phyloP scores from a whole-genome alignment of 305 asterid genomes.

The Fraxinus latifolia region DNA sequence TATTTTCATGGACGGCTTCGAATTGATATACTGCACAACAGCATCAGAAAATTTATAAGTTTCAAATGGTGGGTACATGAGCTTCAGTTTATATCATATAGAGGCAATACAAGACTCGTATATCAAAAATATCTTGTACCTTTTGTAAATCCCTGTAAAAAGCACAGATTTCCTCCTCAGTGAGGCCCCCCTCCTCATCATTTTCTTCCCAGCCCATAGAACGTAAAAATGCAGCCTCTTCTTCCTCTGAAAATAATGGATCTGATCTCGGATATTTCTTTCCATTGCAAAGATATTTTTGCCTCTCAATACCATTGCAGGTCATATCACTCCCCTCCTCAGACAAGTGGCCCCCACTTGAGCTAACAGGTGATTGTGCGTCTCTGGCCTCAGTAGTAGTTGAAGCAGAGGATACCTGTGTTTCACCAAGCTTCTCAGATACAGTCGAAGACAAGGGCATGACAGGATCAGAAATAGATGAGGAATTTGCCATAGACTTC shows the following conservation, averaged over 20 bases:
- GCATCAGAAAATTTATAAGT: background rate
- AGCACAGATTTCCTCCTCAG: constrained; percentile 86
- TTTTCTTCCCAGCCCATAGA: constrained; percentile 97
- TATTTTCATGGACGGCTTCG: constrained; percentile 50
- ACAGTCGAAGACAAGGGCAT: constrained; percentile 18
- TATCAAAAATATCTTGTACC: constrained; percentile 36
- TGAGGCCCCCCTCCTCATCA: constrained; percentile 74
- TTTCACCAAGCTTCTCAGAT: constrained; percentile 41
- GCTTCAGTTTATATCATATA: background rate
- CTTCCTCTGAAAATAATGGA: constrained; percentile 66
- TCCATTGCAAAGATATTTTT: constrained; percentile 37
- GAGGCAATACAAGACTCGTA: background rate
- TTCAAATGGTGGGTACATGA: background rate
- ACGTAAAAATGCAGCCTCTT: constrained; percentile 84
- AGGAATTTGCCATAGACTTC: constrained; percentile 54
- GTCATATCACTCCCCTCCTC: constrained; percentile 32
- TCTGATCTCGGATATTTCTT: constrained; percentile 35
- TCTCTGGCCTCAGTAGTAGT: constrained; percentile 35
- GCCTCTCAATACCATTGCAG: constrained; percentile 33
- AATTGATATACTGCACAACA: constrained; percentile 57
- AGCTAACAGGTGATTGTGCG: constrained; percentile 23
- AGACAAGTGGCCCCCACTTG: constrained; percentile 24
- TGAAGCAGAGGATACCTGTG: constrained; percentile 27
- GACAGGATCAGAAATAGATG: constrained; percentile 34
- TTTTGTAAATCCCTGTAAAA: constrained; percentile 61